Percentiles rank a stretch among this genome's conserved stretches.
phyloP scores from a whole-genome alignment of 225 moss, liverwort and hornwort genomes.

The Rhytidiadelphus loreus region DNA sequence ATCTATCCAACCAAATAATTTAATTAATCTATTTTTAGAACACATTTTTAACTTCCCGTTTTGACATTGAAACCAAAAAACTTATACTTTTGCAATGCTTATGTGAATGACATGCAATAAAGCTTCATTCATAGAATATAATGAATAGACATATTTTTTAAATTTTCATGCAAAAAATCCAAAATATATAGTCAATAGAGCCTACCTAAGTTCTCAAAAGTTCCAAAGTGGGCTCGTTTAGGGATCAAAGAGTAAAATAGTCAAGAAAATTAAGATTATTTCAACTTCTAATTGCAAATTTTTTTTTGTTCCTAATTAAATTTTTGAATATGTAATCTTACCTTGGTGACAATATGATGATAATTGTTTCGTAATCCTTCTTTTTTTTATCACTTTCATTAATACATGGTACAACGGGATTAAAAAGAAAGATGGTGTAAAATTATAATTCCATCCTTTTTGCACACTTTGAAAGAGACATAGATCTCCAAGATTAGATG shows the following conservation, averaged over 20 bases:
- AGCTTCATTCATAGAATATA: not conserved
- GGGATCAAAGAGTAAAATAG: not conserved
- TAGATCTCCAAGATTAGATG: not conserved
- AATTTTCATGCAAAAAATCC: not conserved
- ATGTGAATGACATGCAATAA: not conserved
- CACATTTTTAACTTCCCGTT: rapidly evolving
- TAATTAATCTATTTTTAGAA: too few species aligned
- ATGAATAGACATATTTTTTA: rapidly evolving
- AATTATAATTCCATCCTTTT: not conserved
- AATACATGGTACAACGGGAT: rapidly evolving
- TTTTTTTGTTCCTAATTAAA: not conserved
- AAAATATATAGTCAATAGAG: not conserved
- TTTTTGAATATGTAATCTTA: not conserved
- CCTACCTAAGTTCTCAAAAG: rapidly evolving
- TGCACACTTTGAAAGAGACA: not conserved
- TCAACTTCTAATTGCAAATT: not conserved
- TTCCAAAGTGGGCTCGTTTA: rapidly evolving
- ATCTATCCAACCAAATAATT: too few species aligned
- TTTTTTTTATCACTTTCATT: not conserved
- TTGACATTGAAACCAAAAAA: too few species aligned
- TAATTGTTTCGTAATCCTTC: not conserved
- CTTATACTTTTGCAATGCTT: not conserved
- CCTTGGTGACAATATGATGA: not conserved
- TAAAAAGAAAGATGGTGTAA: not conserved
- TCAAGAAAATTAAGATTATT: not conserved